phyloP scores from a whole-genome alignment of 768 basidiomycete genomes.

The Dictyophora rubrovolvata region DNA sequence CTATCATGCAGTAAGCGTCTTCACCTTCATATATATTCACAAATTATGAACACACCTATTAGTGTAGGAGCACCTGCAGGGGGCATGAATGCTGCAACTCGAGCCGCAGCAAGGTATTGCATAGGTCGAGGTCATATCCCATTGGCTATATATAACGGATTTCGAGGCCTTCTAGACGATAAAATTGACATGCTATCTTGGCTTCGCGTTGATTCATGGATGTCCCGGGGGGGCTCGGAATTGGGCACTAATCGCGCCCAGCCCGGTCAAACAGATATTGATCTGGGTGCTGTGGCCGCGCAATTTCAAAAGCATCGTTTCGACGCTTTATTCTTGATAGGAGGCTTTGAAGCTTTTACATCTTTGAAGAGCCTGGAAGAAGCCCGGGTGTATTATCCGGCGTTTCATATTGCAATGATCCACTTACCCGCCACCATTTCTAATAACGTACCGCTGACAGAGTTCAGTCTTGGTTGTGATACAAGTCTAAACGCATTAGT shows the following conservation, averaged over 20 bases:
- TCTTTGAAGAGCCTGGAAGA: constrained; percentile 70
- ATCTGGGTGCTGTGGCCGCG: constrained; percentile 81
- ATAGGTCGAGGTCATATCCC: constrained; percentile 85
- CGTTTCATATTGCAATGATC: constrained; percentile 91
- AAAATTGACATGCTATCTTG: constrained; percentile 79
- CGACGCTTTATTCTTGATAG: constrained; percentile 78
- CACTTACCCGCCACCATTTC: constrained; percentile 95
- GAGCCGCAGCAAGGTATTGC: constrained; percentile 90
- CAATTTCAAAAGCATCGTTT: constrained; percentile 82
- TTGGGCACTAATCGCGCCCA: constrained; percentile 90
- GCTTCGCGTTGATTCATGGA: constrained; percentile 97
- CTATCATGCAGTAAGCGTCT: constrained; percentile 70
- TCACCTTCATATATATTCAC: background rate
- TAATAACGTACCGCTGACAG: constrained; percentile 97
- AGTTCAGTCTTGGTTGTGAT: constrained; percentile 91
- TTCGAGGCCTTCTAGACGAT: constrained; percentile 88
- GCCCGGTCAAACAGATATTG: constrained; percentile 46
- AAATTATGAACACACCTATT: background rate
- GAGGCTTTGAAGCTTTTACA: constrained; percentile 93
- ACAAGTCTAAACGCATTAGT: constrained; percentile 97
- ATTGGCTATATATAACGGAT: constrained; percentile 92
- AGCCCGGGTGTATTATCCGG: constrained; percentile 73
- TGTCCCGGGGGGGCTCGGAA: constrained; percentile 91
- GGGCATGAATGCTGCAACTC: constrained; percentile 97
- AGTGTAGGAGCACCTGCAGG: constrained; percentile 97